phyloP scores from a whole-genome alignment of 345 rosid genomes.

The Camelina sativa region DNA sequence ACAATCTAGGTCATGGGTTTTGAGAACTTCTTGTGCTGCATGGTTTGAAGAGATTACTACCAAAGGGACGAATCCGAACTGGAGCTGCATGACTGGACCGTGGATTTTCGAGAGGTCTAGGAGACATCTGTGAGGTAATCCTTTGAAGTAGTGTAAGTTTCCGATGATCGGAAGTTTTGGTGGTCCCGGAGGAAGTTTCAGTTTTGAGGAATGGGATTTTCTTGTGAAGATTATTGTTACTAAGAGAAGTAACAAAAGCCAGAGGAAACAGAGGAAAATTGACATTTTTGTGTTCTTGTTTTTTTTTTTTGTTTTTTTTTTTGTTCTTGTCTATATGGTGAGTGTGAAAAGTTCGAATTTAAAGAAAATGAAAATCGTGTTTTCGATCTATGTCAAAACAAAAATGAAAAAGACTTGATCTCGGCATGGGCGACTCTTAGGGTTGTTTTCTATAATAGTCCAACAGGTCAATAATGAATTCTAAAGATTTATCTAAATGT shows the following conservation, averaged over 20 bases:
- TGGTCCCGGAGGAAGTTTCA: slow-evolving; percentile 40
- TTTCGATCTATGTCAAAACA: background rate
- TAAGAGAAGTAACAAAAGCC: slow-evolving; percentile 31
- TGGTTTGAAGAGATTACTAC: slow-evolving; percentile 41
- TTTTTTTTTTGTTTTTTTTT: background rate
- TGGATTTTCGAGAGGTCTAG: slow-evolving; percentile 26
- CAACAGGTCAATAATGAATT: background rate
- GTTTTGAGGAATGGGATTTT: slow-evolving; percentile 24
- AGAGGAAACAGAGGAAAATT: slow-evolving; percentile 28
- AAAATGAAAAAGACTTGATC: slow-evolving; percentile 11
- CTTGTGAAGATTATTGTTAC: slow-evolving; percentile 20
- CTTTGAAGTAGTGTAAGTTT: slow-evolving; percentile 41
- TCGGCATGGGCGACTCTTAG: background rate
- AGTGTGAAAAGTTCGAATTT: background rate
- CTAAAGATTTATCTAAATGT: too few species aligned
- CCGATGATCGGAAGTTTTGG: slow-evolving; percentile 45
- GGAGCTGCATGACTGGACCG: slow-evolving; percentile 44
- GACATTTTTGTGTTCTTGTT: slow-evolving; percentile 28
- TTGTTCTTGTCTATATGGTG: background rate
- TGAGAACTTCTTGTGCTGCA: slow-evolving; percentile 45
- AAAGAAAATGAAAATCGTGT: slow-evolving; percentile 29
- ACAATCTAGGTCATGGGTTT: slow-evolving; percentile 48
- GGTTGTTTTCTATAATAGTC: slow-evolving; percentile 12
- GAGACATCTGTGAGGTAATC: slow-evolving; percentile 37
- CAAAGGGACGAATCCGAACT: slow-evolving; percentile 34